Conservation (phyloP, 23 red algal genomes). For the Cyanidium caldarium region DNA sequence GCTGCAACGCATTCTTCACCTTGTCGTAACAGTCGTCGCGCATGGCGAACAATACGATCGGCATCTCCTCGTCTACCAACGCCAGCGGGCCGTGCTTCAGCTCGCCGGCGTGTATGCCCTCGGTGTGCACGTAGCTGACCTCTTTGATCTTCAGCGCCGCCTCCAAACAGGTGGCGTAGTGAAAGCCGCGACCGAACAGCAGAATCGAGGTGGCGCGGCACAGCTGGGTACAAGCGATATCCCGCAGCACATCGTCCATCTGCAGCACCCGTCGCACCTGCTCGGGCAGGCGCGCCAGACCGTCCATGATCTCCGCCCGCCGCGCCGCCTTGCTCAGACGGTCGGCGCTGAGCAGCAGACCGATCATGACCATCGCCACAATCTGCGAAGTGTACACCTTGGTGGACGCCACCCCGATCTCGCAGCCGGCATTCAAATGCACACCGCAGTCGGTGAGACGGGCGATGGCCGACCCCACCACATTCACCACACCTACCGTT, state of each 20-base stretch:
- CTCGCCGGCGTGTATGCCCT: slow-evolving; percentile 94
- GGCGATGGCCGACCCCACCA: slow-evolving; percentile 79
- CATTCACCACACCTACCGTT: slow-evolving; percentile 83
- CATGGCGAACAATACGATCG: slow-evolving; percentile 69
- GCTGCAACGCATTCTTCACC: slow-evolving; percentile 81
- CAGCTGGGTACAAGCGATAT: slow-evolving; percentile 22
- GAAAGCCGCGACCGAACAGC: slow-evolving; percentile 39
- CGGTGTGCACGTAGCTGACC: slow-evolving; percentile 91
- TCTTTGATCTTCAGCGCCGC: slow-evolving; percentile 95
- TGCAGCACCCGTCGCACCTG: slow-evolving; percentile 30
- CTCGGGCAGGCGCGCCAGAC: slow-evolving; percentile 26
- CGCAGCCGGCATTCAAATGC: slow-evolving; percentile 83
- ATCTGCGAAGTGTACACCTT: slow-evolving; percentile 97
- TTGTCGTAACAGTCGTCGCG: slow-evolving; percentile 40
- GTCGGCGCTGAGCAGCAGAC: slow-evolving; percentile 59
- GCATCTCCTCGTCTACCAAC: slow-evolving; percentile 90
- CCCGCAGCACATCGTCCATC: slow-evolving; percentile 29
- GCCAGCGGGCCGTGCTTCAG: slow-evolving; percentile 95
- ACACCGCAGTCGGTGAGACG: slow-evolving; percentile 86
- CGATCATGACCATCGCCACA: slow-evolving; percentile 73
- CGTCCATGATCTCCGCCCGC: slow-evolving; percentile 49
- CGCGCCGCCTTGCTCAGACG: slow-evolving; percentile 43
- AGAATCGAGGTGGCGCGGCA: slow-evolving; percentile 49
- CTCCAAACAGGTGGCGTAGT: slow-evolving; percentile 89
- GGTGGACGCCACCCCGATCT: slow-evolving; percentile 90